phyloP scores from a whole-genome alignment of 2,329 filamentous ascomycete genomes.

The Emergomyces pasteurianus region DNA sequence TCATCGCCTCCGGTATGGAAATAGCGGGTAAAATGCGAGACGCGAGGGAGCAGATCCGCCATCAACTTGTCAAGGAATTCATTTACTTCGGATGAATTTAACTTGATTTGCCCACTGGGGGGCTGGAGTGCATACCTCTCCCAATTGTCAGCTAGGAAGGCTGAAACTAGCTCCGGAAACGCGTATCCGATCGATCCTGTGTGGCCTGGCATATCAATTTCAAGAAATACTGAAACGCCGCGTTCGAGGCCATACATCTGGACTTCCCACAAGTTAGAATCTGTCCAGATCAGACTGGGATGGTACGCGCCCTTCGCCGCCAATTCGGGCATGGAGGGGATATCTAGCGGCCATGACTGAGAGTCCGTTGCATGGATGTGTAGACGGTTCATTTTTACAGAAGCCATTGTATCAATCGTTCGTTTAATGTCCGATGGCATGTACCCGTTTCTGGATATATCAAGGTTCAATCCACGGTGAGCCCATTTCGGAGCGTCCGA shows the following conservation, averaged over 20 bases:
- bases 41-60: conserved; percentile 61
- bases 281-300: conserved; percentile 53
- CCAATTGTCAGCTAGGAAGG: conserved; percentile 45
- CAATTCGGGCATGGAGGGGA: conserved; percentile 57
- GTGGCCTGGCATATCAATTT: conserved; percentile 74
- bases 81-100: conserved; percentile 60
- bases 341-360: conserved; percentile 28
- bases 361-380: conserved; percentile 39
- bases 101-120: conserved; percentile 54
- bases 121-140: conserved; percentile 42
- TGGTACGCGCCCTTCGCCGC: conserved; percentile 63
- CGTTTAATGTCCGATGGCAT: conserved; percentile 55
- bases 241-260: conserved; percentile 58
- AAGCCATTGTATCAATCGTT: conserved; percentile 59
- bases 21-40: conserved; percentile 56
- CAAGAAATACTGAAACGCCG: conserved; percentile 60
- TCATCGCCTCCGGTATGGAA: conserved; percentile 87
- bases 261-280: conserved; percentile 51
- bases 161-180: conserved; percentile 60
- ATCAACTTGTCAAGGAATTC: conserved; percentile 61
- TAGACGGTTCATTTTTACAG: conserved; percentile 39
- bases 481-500: conserved; percentile 61
- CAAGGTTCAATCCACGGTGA: conserved; percentile 70
- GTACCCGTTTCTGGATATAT: conserved; percentile 63
- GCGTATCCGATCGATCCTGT: conserved; percentile 55